These are phyloP conservation scores for Mycogone perniciosa DNA, from an alignment of 2,329 filamentous ascomycete species.

Conservation along the genomic window DNA sequence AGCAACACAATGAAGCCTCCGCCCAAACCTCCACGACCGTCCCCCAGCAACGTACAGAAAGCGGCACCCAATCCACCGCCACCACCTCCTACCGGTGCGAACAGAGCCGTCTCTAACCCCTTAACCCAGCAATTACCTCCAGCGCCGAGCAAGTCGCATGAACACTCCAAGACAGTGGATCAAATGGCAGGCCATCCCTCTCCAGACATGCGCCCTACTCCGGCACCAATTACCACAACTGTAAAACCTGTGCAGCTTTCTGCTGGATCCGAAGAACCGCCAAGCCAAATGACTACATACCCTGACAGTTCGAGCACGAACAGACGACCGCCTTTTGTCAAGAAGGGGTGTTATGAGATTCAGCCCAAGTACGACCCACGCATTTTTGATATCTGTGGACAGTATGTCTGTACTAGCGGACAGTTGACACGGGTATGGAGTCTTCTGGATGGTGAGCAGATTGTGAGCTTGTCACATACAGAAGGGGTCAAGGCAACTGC, in stretches of 20 bases:
- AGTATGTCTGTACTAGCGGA: constrained; percentile 79
- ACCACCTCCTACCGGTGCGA: constrained; percentile 1
- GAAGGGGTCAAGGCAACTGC: constrained; percentile 80
- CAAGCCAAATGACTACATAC: constrained; percentile 56
- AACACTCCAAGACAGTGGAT: constrained; percentile 33
- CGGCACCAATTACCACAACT: constrained; percentile 16
- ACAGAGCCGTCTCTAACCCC: constrained; percentile 27
- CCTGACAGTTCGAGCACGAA: constrained; percentile 83
- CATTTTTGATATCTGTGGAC: constrained; percentile 80
- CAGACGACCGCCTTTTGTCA: constrained; percentile 70
- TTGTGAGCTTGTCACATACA: constrained; percentile 76
- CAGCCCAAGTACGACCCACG: constrained; percentile 80
- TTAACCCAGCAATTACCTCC: constrained; percentile 24
- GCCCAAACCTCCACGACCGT: constrained; percentile 40
- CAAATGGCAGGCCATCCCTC: constrained; percentile 20
- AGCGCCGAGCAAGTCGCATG: constrained; percentile 25
- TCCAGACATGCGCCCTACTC: constrained; percentile 19
- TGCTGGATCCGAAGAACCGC: constrained; percentile 28
- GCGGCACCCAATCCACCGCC: constrained; percentile 14
- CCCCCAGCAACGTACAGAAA: constrained; percentile 18
- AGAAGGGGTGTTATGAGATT: constrained; percentile 68
- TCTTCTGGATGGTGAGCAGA: constrained; percentile 68
- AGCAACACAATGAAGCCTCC: constrained; percentile 24
- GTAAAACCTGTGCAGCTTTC: constrained; percentile 13
- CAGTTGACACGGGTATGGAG: constrained; percentile 87